Evolutionary conservation across 495 filamentous ascomycete genomes (phyloP).

Genomic region (Lasiosphaeriaceae sp.): DNA sequence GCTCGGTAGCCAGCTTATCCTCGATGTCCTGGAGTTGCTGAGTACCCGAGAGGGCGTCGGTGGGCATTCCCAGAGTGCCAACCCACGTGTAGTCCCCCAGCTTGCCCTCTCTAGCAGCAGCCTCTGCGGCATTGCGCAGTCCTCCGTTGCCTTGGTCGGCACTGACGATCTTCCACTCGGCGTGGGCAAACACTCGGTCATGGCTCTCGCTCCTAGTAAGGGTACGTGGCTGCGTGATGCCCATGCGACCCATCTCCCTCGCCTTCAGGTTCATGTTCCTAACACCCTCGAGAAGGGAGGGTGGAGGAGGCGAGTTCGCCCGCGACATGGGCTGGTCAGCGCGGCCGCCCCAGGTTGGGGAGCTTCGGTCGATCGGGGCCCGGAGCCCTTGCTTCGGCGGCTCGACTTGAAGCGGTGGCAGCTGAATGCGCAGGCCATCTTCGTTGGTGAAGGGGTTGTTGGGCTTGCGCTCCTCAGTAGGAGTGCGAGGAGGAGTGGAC

Average conservation of each 20-base stretch:
- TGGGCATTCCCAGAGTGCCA: conserved; percentile 87
- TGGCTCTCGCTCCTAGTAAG: conserved; percentile 48
- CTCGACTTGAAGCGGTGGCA: conserved; percentile 32
- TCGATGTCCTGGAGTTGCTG: conserved; percentile 73
- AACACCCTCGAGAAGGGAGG: conserved; percentile 63
- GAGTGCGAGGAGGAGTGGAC: conserved; percentile 56
- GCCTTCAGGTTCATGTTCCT: conserved; percentile 51
- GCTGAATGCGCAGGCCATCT: conserved; percentile 43
- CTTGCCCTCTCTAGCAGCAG: conserved; percentile 60
- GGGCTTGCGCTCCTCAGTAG: conserved; percentile 51
- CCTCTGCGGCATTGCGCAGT: conserved; percentile 78
- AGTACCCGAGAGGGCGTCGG: conserved; percentile 66
- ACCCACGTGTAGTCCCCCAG: conserved; percentile 76
- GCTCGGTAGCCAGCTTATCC: conserved; percentile 70
- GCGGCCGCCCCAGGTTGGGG: conserved; percentile 67
- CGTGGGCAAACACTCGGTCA: conserved; percentile 62
- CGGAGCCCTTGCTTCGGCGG: conserved; percentile 29
- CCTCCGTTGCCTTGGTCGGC: conserved; percentile 90
- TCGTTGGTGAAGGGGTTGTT: conserved; percentile 60
- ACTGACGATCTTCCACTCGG: conserved; percentile 76
- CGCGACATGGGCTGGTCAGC: conserved; percentile 71
- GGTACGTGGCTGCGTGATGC: conserved; percentile 42
- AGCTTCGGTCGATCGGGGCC: conserved; percentile 59
- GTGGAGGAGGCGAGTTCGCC: conserved; percentile 62
- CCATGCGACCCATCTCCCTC: conserved; percentile 43